Evolutionary conservation across 1,284 basidiomycete species (phyloP).

Genomic region (Anthracocystis walkeri): DNA sequence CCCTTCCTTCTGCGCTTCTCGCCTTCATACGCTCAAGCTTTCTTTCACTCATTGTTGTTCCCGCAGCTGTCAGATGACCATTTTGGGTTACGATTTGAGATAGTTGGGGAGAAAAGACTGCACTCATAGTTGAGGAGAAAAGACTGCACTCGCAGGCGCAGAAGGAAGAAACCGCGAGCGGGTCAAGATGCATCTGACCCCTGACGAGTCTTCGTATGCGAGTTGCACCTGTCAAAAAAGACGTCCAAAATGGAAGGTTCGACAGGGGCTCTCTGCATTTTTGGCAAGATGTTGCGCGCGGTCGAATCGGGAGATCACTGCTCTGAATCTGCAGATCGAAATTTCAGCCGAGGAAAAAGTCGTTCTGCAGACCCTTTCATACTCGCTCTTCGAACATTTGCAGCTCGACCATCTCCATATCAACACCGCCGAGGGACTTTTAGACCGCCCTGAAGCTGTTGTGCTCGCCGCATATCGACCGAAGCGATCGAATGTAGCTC

Average conservation of each 20-base stretch:
- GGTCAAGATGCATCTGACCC: slow-evolving; percentile 4
- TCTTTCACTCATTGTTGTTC: too few relatives aligned
- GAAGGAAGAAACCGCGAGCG: not conserved
- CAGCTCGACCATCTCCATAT: not conserved
- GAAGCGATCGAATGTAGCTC: slow-evolving; percentile 1
- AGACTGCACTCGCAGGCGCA: not conserved
- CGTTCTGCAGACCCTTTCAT: not conserved
- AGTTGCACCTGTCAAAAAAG: slow-evolving; percentile 4
- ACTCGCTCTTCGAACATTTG: not conserved
- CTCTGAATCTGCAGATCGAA: not conserved
- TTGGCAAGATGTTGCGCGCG: not conserved
- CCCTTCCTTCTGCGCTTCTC: not conserved
- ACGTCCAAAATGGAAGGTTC: slow-evolving; percentile 5
- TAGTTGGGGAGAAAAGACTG: not conserved
- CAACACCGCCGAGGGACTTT: not conserved
- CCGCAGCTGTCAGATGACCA: not conserved
- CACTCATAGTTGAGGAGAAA: not conserved
- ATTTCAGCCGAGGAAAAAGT: not conserved
- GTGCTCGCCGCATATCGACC: not conserved
- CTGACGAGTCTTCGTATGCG: not conserved
- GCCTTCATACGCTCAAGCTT: too few relatives aligned
- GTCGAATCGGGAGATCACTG: not conserved
- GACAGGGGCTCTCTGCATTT: slow-evolving; percentile 10
- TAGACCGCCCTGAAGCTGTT: not conserved
- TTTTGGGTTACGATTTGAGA: not conserved